Evolutionary conservation across 208 protist species (phyloP), one percentile per base, ranked within the genome.

Genomic region (Leishmania amazonensis): DNA sequence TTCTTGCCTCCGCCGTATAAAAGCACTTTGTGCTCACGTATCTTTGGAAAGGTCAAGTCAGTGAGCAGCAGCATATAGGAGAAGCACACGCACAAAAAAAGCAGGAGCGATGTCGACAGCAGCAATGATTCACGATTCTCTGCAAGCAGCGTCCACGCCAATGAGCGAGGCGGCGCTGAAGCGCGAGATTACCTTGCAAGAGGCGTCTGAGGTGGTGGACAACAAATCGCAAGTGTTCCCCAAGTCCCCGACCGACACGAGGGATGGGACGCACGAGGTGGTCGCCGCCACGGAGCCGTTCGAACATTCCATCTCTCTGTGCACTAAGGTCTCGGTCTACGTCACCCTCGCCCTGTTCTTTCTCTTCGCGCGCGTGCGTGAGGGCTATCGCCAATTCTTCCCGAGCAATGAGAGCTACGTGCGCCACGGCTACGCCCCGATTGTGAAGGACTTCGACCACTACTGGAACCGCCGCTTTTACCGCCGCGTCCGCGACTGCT

Each of bases 401-500:
- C 85, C 90, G 38, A 72, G 67, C 35, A 76, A 75, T 11, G 58
- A 84, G 54, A 76, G 38, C 53, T 72, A 86, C 75, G 80, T 84
- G 38, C 84, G 83, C 19, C 80, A 85, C 51, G 98, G 97, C 53
- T 99, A 99, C 84, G 97, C 97, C n/a, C 98, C 99, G 57, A 89
- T 99, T n/a, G 90, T 98, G 75, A 94, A 93, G 73, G 91, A 95
- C 81, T 99, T 99, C 80, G 98, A 99, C 78, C 87, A 96, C 84
- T 99, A 98, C 85, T 99, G 96, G 93, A 96, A 96, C 74, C 90
- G 96, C 64, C 90, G 93, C 79, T 90, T 99, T 58, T 99, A 99
- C 88, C 82, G 89, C 81, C 95, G 98, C 81, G 94, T 99, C 72
- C 86, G 89, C 49, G 95, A 99, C 83, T 97, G 90, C 75, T 98